Base-by-base conservation (phyloP, 768 basidiomycete genomes). In the Leucocoprinus birnbaumii region DNA sequence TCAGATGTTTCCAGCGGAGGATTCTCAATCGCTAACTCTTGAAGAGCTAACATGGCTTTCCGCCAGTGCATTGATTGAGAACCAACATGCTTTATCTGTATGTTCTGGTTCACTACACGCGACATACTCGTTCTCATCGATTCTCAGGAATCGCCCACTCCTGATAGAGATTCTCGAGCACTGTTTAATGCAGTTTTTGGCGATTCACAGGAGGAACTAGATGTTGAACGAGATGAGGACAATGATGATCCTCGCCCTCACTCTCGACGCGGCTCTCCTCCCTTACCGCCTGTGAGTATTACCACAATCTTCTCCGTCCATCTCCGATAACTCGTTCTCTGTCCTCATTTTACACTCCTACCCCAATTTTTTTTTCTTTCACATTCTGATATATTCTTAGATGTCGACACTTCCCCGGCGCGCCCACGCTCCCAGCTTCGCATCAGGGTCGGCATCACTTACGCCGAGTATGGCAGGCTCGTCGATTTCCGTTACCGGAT, bases 11-110 rank as follows among this genome's bases (percentile, higher is more conserved):
- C 63, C 69, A 70, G 54, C 55, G 65, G 63, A 51, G 55, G 63
- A 46, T 68, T 63, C 41, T 66, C 51, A 61, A 60, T 38, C 63
- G 69, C 66, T 75, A 55, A 73, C 73, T 53, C 67, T 71, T 54
- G 80, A 80, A 58, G 80, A 80, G 63, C 66, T 79, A 49, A 68
- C 75, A 21, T 81, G 80, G 80, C 68, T 81, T 18, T 71, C 75
- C 46, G 78, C 77, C 24, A 75, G 72, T 41, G 49, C 54, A 10
- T 48, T 55, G 40, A 63, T 51, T 19, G 54, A 55, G 27, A 55
- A 55, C 41, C 47, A 55, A 35, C 38, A 55, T 43, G 54, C 54
- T 22, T 25, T 55, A 34, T 41, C 48, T 24, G 54, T 55, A 43
- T 14, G 54, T 55, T 22, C 47, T 43, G 26, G 27, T n/a, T 40